Conservation (phyloP, 116 monocot genomes). For the Phalaenopsis hybrid region DNA sequence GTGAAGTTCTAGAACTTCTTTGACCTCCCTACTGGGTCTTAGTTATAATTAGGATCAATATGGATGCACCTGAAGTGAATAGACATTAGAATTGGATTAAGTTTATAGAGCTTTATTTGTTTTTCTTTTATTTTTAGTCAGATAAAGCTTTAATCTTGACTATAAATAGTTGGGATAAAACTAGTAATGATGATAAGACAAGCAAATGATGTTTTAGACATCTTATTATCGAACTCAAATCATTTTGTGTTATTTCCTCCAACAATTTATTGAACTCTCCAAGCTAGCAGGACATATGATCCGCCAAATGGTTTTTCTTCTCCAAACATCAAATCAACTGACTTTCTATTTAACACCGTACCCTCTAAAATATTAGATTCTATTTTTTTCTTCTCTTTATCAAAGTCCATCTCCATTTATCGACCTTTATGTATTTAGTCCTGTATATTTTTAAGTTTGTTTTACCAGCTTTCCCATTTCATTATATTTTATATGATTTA, state of each 20-base stretch:
- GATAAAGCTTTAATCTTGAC: too few relatives aligned
- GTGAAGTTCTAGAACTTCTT: too few relatives aligned
- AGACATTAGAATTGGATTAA: too few relatives aligned
- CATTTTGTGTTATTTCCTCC: not conserved
- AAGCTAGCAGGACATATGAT: not conserved
- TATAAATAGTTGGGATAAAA: too few relatives aligned
- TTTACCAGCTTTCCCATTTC: not conserved
- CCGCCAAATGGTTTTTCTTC: not conserved
- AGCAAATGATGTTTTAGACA: too few relatives aligned
- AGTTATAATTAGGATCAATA: too few relatives aligned
- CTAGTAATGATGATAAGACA: too few relatives aligned
- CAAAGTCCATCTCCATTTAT: not conserved
- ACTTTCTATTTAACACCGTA: not conserved
- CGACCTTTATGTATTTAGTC: too few relatives aligned
- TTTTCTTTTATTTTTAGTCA: too few relatives aligned
- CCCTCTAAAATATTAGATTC: not conserved
- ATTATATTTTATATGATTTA: not conserved
- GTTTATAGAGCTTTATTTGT: too few relatives aligned
- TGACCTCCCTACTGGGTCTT: too few relatives aligned
- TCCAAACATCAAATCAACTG: not conserved
- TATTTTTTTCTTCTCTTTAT: not conserved
- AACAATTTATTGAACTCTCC: not conserved
- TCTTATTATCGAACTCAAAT: not conserved
- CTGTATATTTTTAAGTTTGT: not conserved
- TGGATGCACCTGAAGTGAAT: too few relatives aligned